A percentile compares a stretch with the other conserved stretches of the same genome.
Evolutionary conservation across 1,284 basidiomycete species (phyloP).

Genomic region (Sanghuangporus weigelae): DNA sequence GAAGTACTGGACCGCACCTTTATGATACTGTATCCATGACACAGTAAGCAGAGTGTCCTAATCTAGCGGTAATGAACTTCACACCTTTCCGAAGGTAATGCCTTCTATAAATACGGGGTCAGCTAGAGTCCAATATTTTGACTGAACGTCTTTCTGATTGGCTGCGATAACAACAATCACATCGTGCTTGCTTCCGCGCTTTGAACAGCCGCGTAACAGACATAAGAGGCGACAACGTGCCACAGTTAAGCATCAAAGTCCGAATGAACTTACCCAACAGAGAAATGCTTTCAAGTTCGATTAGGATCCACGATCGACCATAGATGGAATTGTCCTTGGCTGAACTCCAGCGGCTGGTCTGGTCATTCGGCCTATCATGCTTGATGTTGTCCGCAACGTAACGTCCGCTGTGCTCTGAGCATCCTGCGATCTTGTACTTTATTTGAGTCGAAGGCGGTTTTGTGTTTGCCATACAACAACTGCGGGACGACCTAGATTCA

Average conservation of each 20-base stretch:
- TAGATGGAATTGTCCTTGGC: slow-evolving; percentile 44
- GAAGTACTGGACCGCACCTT: slow-evolving; percentile 27
- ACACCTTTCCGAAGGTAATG: slow-evolving; percentile 76
- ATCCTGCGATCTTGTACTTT: slow-evolving; percentile 49
- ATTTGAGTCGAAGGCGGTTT: slow-evolving; percentile 3
- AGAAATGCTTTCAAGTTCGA: slow-evolving; percentile 50
- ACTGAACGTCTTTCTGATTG: not conserved
- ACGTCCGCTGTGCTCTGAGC: slow-evolving; percentile 63
- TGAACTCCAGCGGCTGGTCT: slow-evolving; percentile 68
- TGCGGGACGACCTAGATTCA: not conserved
- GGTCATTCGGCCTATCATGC: slow-evolving; percentile 56
- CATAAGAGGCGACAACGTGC: not conserved
- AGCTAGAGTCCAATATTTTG: not conserved
- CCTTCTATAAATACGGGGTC: slow-evolving; percentile 38
- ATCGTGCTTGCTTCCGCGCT: not conserved
- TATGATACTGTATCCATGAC: slow-evolving; percentile 41
- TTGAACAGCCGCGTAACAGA: not conserved
- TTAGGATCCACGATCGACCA: slow-evolving; percentile 64
- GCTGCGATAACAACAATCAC: too few relatives aligned
- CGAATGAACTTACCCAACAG: slow-evolving; percentile 56
- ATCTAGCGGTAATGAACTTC: slow-evolving; percentile 20
- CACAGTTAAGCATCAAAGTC: not conserved
- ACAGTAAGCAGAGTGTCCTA: not conserved
- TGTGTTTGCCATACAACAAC: not conserved
- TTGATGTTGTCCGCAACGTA: slow-evolving; percentile 67